phyloP scores from a whole-genome alignment of 2,329 filamentous ascomycete species.

The Diaporthe sp. region DNA sequence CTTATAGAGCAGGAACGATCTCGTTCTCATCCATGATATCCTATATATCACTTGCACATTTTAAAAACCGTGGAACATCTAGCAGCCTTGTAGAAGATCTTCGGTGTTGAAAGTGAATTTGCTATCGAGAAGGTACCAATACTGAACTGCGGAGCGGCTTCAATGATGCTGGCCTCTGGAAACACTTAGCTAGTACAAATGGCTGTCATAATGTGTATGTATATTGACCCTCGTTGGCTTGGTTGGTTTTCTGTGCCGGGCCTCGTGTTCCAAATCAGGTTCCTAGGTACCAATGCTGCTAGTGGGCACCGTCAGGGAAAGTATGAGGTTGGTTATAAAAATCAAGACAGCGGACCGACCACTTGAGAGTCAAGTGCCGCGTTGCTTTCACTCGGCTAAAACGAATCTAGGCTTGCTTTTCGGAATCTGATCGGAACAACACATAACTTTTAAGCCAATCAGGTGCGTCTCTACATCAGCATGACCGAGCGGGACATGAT shows the following conservation, averaged over 20 bases:
- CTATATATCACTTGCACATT: not conserved
- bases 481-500: not conserved
- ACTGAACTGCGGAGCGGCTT: not conserved
- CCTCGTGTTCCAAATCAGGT: too few species aligned
- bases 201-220: too few species aligned
- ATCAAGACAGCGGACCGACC: not conserved
- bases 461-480: not conserved
- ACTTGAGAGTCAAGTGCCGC: not conserved
- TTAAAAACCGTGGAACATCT: not conserved
- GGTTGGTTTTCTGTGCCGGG: not conserved
- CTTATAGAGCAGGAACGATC: not conserved
- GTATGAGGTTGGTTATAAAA: not conserved
- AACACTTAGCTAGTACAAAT: not conserved
- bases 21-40: not conserved
- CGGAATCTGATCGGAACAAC: not conserved
- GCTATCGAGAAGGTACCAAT: too few species aligned
- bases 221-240: too few species aligned
- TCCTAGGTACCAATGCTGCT: not conserved
- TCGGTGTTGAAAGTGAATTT: too few species aligned
- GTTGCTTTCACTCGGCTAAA: not conserved
- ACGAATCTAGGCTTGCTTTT: not conserved
- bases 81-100: too few species aligned
- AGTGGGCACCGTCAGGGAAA: not conserved
- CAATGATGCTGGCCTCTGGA: not conserved
- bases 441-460: not conserved